phyloP scores from a whole-genome alignment of 2,329 filamentous ascomycete genomes.

The Setomelanomma holmii region DNA sequence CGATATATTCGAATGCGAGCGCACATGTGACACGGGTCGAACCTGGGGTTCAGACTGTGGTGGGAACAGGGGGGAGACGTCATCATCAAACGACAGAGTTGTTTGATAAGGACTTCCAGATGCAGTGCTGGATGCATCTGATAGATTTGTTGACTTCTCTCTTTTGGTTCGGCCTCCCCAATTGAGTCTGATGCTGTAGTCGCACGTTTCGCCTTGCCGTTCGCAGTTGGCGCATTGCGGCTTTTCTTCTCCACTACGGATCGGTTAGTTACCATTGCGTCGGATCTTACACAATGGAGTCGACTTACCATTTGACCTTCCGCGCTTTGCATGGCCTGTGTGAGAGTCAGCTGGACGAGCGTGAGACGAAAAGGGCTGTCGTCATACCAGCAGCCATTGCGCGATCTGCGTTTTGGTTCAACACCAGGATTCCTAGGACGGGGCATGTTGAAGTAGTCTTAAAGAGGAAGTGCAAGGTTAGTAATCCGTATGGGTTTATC shows the following conservation, averaged over 20 bases:
- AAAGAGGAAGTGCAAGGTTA: not conserved
- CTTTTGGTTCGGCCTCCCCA: constrained; percentile 77
- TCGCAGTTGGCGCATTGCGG: constrained; percentile 76
- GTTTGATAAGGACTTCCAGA: constrained; percentile 40
- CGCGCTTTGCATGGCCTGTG: constrained; percentile 78
- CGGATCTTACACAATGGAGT: not conserved
- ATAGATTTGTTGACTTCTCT: constrained; percentile 51
- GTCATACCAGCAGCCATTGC: constrained; percentile 71
- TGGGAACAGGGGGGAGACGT: constrained; percentile 26
- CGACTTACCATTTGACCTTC: constrained; percentile 74
- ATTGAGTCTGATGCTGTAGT: constrained; percentile 81
- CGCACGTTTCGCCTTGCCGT: constrained; percentile 74
- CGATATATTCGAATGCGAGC: constrained; percentile 33
- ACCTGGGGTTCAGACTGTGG: constrained; percentile 23
- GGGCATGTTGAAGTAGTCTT: constrained; percentile 59
- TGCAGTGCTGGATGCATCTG: constrained; percentile 30
- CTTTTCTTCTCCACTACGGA: constrained; percentile 71
- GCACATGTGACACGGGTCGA: constrained; percentile 25
- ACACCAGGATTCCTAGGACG: constrained; percentile 70
- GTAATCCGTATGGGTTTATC: not conserved
- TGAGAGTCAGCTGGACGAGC: constrained; percentile 14
- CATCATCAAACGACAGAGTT: constrained; percentile 37
- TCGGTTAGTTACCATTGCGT: constrained; percentile 20
- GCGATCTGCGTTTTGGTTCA: constrained; percentile 71
- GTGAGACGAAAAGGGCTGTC: not conserved